These are phyloP conservation scores for Ceratobasidium sp. DNA, from an alignment of 1,284 basidiomycete species.

Conservation along the genomic window DNA sequence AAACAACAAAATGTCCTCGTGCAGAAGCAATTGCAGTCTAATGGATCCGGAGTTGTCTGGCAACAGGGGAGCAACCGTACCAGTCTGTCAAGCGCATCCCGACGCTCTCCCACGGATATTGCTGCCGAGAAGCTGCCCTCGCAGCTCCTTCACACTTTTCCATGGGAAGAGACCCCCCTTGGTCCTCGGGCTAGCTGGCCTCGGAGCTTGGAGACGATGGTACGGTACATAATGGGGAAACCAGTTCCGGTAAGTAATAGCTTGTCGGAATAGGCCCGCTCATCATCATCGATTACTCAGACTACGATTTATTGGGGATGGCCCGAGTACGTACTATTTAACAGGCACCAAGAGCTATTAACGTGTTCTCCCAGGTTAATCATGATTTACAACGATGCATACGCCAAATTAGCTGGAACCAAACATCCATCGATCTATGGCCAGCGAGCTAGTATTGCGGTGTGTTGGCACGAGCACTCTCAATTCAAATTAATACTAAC, in stretches of 20 bases:
- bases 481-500: not conserved
- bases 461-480: not conserved
- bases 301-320: constrained; percentile 22
- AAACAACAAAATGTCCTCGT: too few species aligned
- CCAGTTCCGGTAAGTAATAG: constrained; percentile 26
- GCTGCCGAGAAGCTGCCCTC: not conserved
- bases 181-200: constrained; percentile 36
- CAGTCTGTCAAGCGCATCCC: too few species aligned
- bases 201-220: constrained; percentile 32
- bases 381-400: constrained; percentile 40
- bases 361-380: constrained; percentile 9
- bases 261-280: not conserved
- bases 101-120: not conserved
- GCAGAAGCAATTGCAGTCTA: too few species aligned
- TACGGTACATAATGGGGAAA: constrained; percentile 24
- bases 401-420: constrained; percentile 34
- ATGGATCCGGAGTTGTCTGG: not conserved
- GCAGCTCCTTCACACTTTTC: constrained; percentile 13
- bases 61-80: not conserved
- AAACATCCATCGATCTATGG: constrained; percentile 39
- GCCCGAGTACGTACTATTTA: not conserved
- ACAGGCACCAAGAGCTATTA: not conserved
- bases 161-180: constrained; percentile 31
- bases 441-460: constrained; percentile 28
- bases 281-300: not conserved